Base-by-base conservation (phyloP, 495 filamentous ascomycete species). In the Penicillium roqueforti region DNA sequence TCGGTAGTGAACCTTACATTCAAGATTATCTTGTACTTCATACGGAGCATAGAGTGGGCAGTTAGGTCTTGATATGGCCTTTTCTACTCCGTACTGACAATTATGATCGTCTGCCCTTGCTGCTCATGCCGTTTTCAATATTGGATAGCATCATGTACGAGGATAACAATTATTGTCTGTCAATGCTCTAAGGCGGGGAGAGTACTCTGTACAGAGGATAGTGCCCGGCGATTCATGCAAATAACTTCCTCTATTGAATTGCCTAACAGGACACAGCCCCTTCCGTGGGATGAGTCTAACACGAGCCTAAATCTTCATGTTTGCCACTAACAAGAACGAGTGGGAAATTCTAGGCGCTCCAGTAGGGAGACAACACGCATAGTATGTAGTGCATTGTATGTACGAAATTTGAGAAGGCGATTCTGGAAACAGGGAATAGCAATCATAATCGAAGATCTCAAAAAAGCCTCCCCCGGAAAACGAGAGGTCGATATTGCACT, bases 51-150 rank as follows among this genome's bases (percentile, higher is more conserved):
- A 19, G 28, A 48, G 19, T 28, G 25, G 25, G 25, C 38, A 32
- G 16, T 25, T 20, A 8, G 18, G 29, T 14, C 22, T 6, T 28
- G 29, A 44, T 47, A 44, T 37, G 31, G 26, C 36, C 38, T 34
- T 29, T n/a, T n/a, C n/a, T n/a, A n/a, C n/a, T n/a, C n/a, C n/a
- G n/a, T 16, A 45, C 10, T 19, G 22, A 8, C 11, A 40, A 56
- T 47, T 40, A 38, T 60, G 39, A 34, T 31, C 28, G n/a, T 49
- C 42, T 44, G 38, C 55, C 63, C 63, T 66, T 63, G 57, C 57
- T 44, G 62, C 5, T 19, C 26, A 16, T 13, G 31, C 34, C 19
- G n/a, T 6, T 6, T 32, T 56, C 22, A 47, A 65, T 59, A 47
- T 39, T 40, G 4, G 18, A 48, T 10, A 14, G 3, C 3, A 10